These are phyloP conservation scores for Canavalia ensiformis DNA, from an alignment of 306 rosid genomes.

Conservation along the genomic window DNA sequence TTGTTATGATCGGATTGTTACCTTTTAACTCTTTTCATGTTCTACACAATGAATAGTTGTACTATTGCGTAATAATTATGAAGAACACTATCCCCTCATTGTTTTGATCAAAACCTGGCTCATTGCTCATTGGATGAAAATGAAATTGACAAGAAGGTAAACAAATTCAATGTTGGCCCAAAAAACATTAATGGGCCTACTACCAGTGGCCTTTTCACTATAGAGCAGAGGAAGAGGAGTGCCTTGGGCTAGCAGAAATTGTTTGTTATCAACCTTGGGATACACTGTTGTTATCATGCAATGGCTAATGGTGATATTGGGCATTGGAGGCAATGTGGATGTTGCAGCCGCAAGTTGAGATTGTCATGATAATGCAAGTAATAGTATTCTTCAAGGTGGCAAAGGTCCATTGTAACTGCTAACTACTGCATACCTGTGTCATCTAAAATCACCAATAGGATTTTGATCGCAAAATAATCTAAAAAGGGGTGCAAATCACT, in stretches of 20 bases:
- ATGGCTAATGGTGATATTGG: not conserved
- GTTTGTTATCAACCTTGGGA: not conserved
- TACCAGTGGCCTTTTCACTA: not conserved
- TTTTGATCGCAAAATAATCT: not conserved
- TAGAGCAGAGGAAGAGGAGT: not conserved
- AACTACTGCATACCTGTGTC: not conserved
- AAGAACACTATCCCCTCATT: not conserved
- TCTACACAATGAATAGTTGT: not conserved
- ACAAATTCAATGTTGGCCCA: constrained; percentile 24
- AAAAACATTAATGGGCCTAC: not conserved
- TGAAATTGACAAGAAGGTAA: not conserved
- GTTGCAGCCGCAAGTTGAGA: not conserved
- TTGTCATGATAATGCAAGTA: not conserved
- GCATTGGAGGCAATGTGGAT: not conserved
- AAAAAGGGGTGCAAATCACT: not conserved
- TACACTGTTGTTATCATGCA: not conserved
- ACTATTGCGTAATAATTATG: not conserved
- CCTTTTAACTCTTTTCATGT: not conserved
- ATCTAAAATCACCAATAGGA: not conserved
- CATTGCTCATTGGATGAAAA: not conserved
- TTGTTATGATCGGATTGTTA: not conserved
- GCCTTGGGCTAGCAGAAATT: not conserved
- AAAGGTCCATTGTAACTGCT: not conserved
- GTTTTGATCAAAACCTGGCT: not conserved
- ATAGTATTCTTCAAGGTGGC: not conserved